Evolutionary conservation across 208 protist genomes (phyloP).

Genomic region (Leishmania gerbilli): DNA sequence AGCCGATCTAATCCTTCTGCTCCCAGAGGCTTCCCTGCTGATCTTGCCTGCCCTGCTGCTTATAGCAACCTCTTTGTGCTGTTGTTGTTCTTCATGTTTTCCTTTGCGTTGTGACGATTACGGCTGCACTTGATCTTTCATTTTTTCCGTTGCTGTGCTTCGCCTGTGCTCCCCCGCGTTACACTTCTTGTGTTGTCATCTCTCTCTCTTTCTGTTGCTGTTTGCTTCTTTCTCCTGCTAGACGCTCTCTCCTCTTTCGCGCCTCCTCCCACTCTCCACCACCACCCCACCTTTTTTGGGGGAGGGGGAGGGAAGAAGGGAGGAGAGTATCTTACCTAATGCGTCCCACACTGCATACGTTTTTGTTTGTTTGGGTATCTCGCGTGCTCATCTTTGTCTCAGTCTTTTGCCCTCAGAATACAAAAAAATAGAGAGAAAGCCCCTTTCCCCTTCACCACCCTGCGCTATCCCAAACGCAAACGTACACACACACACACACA

Average conservation of each 20-base stretch:
- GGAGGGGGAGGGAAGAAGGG: too few relatives aligned
- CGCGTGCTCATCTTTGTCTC: not conserved
- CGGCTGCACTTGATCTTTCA: not conserved
- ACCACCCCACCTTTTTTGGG: not conserved
- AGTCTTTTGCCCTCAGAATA: not conserved
- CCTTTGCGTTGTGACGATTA: not conserved
- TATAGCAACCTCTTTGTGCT: not conserved
- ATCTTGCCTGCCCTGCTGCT: not conserved
- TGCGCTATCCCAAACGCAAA: too few relatives aligned
- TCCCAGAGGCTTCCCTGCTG: not conserved
- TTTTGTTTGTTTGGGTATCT: not conserved
- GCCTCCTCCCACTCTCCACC: not conserved
- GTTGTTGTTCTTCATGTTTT: not conserved
- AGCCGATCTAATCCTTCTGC: not conserved
- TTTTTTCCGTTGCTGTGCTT: not conserved
- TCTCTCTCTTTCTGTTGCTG: slow-evolving; percentile 1
- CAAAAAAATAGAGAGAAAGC: too few relatives aligned
- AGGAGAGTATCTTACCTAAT: too few relatives aligned
- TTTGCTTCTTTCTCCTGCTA: not conserved
- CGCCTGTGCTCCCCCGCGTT: not conserved
- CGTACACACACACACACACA: too few relatives aligned
- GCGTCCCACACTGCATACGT: too few relatives aligned
- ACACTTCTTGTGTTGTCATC: not conserved
- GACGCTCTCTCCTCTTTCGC: not conserved
- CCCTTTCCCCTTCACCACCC: too few relatives aligned